phyloP scores from a whole-genome alignment of 371 early-diverging fungal species.

The Mortierella sp. region DNA sequence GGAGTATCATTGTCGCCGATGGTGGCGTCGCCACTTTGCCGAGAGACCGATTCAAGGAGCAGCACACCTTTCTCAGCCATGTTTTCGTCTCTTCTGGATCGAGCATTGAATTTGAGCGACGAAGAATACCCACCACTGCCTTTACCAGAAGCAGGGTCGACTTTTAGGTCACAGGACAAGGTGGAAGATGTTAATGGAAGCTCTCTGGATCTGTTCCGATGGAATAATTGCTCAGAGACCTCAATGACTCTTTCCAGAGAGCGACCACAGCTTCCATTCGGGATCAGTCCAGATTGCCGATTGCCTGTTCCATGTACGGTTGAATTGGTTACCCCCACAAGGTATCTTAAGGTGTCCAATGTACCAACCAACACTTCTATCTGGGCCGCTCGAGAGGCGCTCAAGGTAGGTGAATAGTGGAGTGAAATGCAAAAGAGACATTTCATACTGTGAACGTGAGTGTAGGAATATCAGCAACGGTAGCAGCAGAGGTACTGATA shows the following conservation, averaged over 20 bases:
- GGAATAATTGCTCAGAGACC: background rate
- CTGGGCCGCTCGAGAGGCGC: slow-evolving; percentile 26
- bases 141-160: too few species aligned
- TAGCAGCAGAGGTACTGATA: background rate
- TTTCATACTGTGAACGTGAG: background rate
- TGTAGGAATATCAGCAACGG: too few species aligned
- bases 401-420: slow-evolving; percentile 19
- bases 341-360: slow-evolving; percentile 29
- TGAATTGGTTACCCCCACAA: slow-evolving; percentile 11
- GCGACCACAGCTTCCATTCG: background rate
- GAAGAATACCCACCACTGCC: too few species aligned
- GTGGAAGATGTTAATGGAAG: background rate
- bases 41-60: too few species aligned
- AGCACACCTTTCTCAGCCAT: too few species aligned
- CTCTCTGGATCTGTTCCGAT: background rate
- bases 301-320: background rate
- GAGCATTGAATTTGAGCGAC: too few species aligned
- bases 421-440: too few species aligned
- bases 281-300: background rate
- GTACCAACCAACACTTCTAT: slow-evolving; percentile 29
- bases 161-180: too few species aligned
- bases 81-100: too few species aligned
- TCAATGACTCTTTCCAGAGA: background rate
- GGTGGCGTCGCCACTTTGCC: too few species aligned
- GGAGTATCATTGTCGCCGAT: too few species aligned